Conservation (phyloP, 768 basidiomycete species). For the Kwoniella bestiolae region DNA sequence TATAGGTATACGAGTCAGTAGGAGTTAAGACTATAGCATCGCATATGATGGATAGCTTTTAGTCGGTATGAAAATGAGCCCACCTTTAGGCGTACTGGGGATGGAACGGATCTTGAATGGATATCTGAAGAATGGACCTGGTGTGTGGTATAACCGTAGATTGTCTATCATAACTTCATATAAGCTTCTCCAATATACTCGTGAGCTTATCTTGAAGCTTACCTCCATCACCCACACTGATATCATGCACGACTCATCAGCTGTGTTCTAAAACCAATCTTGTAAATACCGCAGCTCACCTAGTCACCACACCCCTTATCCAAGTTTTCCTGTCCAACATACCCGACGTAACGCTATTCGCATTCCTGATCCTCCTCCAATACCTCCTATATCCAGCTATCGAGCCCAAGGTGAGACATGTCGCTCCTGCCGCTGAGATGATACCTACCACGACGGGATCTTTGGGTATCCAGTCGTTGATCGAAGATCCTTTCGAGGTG, state of each 20-base stretch:
- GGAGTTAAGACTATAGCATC: too few relatives aligned
- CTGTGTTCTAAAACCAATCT: background rate
- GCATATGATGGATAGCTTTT: too few relatives aligned
- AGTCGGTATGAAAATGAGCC: background rate
- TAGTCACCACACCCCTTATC: conserved; percentile 81
- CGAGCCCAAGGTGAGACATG: conserved; percentile 39
- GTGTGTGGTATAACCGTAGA: conserved; percentile 85
- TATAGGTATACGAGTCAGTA: too few relatives aligned
- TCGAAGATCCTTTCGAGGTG: background rate
- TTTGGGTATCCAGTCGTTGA: conserved; percentile 30
- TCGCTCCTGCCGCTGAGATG: conserved; percentile 56
- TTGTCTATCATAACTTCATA: conserved; percentile 77
- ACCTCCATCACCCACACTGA: conserved; percentile 51
- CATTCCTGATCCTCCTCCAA: conserved; percentile 64
- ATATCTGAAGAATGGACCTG: conserved; percentile 73
- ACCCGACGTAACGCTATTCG: conserved; percentile 72
- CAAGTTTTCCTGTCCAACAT: conserved; percentile 66
- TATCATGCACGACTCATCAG: background rate
- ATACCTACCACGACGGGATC: conserved; percentile 43
- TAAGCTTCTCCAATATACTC: conserved; percentile 70
- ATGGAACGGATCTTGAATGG: conserved; percentile 72
- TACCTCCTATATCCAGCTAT: conserved; percentile 44
- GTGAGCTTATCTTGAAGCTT: too few relatives aligned
- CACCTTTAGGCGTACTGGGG: conserved; percentile 68
- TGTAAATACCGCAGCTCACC: conserved; percentile 59